These are phyloP conservation scores for Echium plantagineum DNA, from an alignment of 257 asterid species.

Conservation along the genomic window DNA sequence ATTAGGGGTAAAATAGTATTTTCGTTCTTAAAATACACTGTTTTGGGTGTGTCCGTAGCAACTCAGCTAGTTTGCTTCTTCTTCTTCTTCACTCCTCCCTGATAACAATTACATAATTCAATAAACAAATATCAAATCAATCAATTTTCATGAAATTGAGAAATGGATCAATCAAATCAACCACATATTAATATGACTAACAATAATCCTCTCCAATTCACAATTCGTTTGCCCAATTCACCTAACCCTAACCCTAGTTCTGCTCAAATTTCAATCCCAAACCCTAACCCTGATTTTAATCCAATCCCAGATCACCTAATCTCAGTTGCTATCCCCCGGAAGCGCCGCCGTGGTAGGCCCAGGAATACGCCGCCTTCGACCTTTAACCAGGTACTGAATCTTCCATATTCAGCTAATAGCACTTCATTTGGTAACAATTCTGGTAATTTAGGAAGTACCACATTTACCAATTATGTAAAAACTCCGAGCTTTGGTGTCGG, in stretches of 20 bases:
- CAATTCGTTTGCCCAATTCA: constrained; percentile 34
- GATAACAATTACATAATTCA: too few relatives aligned
- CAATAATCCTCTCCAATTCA: constrained; percentile 40
- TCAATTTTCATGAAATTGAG: background rate
- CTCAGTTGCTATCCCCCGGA: constrained; percentile 49
- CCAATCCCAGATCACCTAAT: constrained; percentile 26
- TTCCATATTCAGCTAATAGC: constrained; percentile 3
- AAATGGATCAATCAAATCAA: constrained; percentile 45
- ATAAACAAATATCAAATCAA: too few relatives aligned
- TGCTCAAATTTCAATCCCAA: constrained; percentile 14
- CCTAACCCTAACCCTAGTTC: constrained; percentile 10
- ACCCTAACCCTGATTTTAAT: constrained; percentile 17
- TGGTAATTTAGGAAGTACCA: constrained; percentile 17
- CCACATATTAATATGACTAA: constrained; percentile 29
- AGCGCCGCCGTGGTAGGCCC: constrained; percentile 69
- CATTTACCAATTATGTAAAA: constrained; percentile 12
- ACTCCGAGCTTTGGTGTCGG: background rate
- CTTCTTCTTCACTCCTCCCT: too few relatives aligned
- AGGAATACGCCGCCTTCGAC: constrained; percentile 33
- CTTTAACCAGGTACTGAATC: constrained; percentile 33
- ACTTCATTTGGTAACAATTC: background rate
- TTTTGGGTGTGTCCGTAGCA: too few relatives aligned
- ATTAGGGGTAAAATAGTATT: too few relatives aligned
- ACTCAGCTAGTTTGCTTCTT: too few relatives aligned
- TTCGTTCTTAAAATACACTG: too few relatives aligned